These are phyloP conservation scores for Aspergillus pseudonomiae DNA, from an alignment of 2,329 filamentous ascomycete species.

Conservation along the genomic window DNA sequence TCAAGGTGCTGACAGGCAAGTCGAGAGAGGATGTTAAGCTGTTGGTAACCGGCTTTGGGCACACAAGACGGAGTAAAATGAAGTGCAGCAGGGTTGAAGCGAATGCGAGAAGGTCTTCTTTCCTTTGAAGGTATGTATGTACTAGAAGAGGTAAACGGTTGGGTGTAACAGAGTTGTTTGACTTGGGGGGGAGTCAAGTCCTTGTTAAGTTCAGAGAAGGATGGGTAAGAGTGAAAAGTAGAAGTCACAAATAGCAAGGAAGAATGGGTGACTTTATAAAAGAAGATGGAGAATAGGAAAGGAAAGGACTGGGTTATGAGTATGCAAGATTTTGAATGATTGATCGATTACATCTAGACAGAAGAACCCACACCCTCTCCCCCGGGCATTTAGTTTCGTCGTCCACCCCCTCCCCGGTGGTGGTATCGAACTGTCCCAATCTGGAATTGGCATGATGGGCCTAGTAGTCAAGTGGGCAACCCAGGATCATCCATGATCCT, in stretches of 20 bases:
- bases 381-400: constrained; percentile 6
- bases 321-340: constrained; percentile 7
- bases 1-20: not conserved
- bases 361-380: constrained; percentile 6
- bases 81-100: not conserved
- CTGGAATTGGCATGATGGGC: constrained; percentile 7
- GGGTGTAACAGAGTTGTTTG: constrained; percentile 1
- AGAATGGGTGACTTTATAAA: constrained; percentile 4
- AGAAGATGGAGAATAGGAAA: not conserved
- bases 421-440: constrained; percentile 4
- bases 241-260: constrained; percentile 1
- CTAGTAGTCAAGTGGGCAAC: constrained; percentile 4
- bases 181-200: not conserved
- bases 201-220: not conserved
- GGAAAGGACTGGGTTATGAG: not conserved
- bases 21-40: not conserved
- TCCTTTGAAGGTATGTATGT: not conserved
- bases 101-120: not conserved
- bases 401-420: not conserved
- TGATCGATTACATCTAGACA: constrained; percentile 10
- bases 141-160: not conserved
- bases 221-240: not conserved
- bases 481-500: constrained; percentile 29
- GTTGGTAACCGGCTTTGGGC: constrained; percentile 1
- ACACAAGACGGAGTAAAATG: not conserved